Percentiles rank a stretch among this genome's conserved stretches.
Evolutionary conservation across 345 rosid species (phyloP).

Genomic region (Hirschfeldia incana): DNA sequence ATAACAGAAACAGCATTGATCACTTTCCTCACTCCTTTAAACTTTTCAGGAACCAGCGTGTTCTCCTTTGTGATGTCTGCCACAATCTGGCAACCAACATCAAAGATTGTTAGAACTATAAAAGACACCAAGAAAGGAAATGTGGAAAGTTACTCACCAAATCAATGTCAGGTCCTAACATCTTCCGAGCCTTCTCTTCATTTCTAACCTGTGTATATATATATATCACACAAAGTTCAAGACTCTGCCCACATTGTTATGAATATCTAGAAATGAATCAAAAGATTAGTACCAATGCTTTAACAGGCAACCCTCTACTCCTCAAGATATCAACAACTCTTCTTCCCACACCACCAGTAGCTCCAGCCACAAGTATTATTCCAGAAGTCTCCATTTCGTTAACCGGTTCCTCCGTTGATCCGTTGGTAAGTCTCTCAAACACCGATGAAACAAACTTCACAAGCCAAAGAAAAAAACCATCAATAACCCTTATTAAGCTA

Average conservation of each 20-base stretch:
- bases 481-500: not conserved
- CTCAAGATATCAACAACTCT: constrained; percentile 69
- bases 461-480: constrained; percentile 20
- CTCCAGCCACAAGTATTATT: constrained; percentile 78
- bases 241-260: not conserved
- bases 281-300: constrained; percentile 59
- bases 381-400: constrained; percentile 58
- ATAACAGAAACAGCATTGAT: constrained; percentile 84
- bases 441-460: constrained; percentile 68
- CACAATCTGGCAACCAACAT: constrained; percentile 54
- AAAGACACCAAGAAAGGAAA: not conserved
- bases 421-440: constrained; percentile 59
- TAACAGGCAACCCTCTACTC: constrained; percentile 68
- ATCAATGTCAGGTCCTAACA: constrained; percentile 78
- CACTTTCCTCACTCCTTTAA: constrained; percentile 86
- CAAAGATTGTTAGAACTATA: not conserved
- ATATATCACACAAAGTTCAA: not conserved
- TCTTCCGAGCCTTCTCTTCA: constrained; percentile 82
- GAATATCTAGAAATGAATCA: not conserved
- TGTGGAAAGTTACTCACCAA: constrained; percentile 49
- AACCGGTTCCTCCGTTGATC: constrained; percentile 46
- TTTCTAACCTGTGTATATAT: constrained; percentile 63
- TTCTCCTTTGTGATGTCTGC: constrained; percentile 79
- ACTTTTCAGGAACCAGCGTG: constrained; percentile 62
- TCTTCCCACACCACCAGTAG: constrained; percentile 97